Conservation (phyloP, 306 rosid genomes). For the Quercus variabilis region DNA sequence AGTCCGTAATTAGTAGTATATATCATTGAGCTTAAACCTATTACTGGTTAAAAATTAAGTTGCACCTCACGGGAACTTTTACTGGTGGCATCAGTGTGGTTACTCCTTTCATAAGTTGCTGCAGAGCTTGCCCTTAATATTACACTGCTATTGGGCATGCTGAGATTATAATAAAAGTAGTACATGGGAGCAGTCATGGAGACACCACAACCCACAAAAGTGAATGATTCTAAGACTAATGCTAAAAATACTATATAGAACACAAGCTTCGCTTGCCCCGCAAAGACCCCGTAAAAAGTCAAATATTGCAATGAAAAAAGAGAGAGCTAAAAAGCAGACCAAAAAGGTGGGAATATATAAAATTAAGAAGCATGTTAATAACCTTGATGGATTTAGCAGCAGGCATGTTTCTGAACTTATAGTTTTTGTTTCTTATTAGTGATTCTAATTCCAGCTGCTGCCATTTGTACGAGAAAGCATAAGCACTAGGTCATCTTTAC, state of each 20-base stretch:
- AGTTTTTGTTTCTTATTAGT: slow-evolving; percentile 30
- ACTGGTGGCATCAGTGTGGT: slow-evolving; percentile 34
- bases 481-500: slow-evolving; percentile 3
- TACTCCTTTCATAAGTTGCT: slow-evolving; percentile 46
- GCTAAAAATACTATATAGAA: too few species aligned
- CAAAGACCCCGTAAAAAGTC: too few species aligned
- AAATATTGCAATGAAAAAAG: neutral
- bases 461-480: slow-evolving; percentile 22
- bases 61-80: slow-evolving; percentile 56
- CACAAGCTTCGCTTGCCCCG: too few species aligned
- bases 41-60: neutral
- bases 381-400: slow-evolving; percentile 60
- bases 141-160: too few species aligned
- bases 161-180: too few species aligned
- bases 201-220: too few species aligned
- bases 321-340: neutral
- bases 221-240: too few species aligned
- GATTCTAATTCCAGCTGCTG: neutral
- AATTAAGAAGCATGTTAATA: neutral
- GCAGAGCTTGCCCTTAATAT: slow-evolving; percentile 39
- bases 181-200: too few species aligned
- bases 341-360: neutral
- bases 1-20: too few species aligned
- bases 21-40: too few species aligned
- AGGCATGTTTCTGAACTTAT: slow-evolving; percentile 40